Base-by-base conservation (phyloP, 768 basidiomycete genomes). In the Holtermannia corniformis region DNA sequence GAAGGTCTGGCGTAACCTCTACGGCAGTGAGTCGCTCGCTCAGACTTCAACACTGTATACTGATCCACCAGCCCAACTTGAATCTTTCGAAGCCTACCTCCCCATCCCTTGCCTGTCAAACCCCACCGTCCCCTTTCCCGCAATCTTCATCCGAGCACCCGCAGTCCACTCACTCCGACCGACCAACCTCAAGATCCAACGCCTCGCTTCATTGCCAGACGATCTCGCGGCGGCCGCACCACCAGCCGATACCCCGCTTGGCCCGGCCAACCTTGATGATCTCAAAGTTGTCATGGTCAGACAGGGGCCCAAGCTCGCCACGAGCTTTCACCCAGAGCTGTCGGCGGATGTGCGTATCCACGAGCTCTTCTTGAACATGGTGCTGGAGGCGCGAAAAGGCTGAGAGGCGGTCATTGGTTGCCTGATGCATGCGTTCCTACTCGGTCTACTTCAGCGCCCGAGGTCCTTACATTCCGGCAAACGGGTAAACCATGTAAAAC, bases 321-420 rank as follows among this genome's bases (percentile, higher is more conserved):
- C 91, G 3, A 87, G 84, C 0, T 96, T 95, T 75, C 93, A 97
- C 66, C 93, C 92, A 0, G 93, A 97, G 71, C 76, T 97, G 43
- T 91, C 87, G 21, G 77, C 78, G 52, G 93, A 97, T 64, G 73
- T 80, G 53, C 81, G 92, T 37, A 87, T 96, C 65, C 92, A 95
- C 70, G 86, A 93, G 55, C 32, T 37, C 10, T 37, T 37, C 16
- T 16, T 37, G 32, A 7, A 16, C 10, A 37, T 37, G 32, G 32
- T 37, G 32, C 32, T 37, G 32, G 32, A 37, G 16, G 32, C 32
- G 10, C n/a, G n/a, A n/a, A 37, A 37, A 16, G 32, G 10, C 16
- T 37, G 32, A 37, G 32, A 37, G n/a, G n/a, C n/a, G n/a, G n/a
- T n/a, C n/a, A n/a, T n/a, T n/a, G n/a, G n/a, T n/a, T n/a, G n/a